Percentiles rank a stretch among this genome's conserved stretches.
Conservation (phyloP, 176 grass and related monocot species). For the Avena atlantica region DNA sequence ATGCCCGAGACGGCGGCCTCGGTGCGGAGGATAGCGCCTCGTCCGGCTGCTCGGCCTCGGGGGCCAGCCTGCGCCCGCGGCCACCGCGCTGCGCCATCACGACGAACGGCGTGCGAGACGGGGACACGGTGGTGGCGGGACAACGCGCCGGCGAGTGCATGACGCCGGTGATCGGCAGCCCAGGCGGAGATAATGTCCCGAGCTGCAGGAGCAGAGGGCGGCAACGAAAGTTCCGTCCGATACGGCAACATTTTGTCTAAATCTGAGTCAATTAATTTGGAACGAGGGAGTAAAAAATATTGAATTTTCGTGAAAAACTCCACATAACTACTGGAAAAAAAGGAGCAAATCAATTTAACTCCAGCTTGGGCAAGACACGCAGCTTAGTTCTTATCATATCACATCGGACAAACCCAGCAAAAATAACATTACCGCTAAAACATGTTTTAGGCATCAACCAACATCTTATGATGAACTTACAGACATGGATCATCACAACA, state of each 20-base stretch:
- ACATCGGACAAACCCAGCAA: neutral
- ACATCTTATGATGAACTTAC: neutral
- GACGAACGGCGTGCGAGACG: neutral
- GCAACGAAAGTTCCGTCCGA: no score
- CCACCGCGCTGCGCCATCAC: conserved; percentile 13
- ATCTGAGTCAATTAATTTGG: no score
- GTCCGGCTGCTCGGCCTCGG: conserved; percentile 35
- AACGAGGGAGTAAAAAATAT: no score
- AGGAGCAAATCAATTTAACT: neutral
- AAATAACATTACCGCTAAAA: neutral
- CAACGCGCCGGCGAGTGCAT: conserved; percentile 33
- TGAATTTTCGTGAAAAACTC: neutral
- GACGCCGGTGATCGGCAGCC: neutral
- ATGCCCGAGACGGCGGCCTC: conserved; percentile 72
- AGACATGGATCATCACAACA: neutral
- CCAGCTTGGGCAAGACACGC: neutral
- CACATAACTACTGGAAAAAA: neutral
- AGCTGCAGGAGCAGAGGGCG: no score
- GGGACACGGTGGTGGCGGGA: conserved; percentile 17
- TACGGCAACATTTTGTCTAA: no score
- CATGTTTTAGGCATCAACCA: neutral
- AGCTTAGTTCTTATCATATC: no score
- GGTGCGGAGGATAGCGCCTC: conserved; percentile 72
- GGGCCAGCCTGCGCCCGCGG: conserved; percentile 17
- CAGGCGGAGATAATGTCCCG: no score